Evolutionary conservation across 2,329 filamentous ascomycete genomes (phyloP), one percentile per base, ranked within the genome.

Genomic region (Fusarium compactum): DNA sequence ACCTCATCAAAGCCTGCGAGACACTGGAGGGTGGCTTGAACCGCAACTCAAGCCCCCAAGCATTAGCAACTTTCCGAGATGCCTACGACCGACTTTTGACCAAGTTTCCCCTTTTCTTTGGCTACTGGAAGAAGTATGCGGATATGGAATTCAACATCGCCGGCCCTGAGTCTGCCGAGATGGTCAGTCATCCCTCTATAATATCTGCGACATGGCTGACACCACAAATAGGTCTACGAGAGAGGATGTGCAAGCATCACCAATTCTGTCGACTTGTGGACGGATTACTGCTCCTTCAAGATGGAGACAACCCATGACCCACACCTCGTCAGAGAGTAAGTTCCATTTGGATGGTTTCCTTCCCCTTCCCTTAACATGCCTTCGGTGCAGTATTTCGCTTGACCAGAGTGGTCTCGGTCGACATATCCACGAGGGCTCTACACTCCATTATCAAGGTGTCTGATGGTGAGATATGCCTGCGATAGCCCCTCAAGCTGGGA

Each of bases 101-200:
- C 66, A 98, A 97, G 78, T 99, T 98, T 72, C 96, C 96, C 5
- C 87, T 98, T 14, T 89, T 98, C 41, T 99, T 98, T 77, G 96
- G 95, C 55, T 99, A 98, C 84, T 99, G 96, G 96, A 98, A 98
- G 85, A 98, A 98, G 80, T 99, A 98, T 86, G 96, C 96, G 77
- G 95, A 98, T 77, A 87, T 97, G 70, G 96, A 99, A 78, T 99
- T 99, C 83, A 94, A 94, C 53, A 97, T 99, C 71, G 94, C 94
- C 7, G 96, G 96, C 20, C 97, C 96, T 8, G 96, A 99, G 84
- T 95, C 95, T 45, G 96, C 96, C 57, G 96, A 98, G 81, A 97
- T 98, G 92, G 94, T 97, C 80, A 77, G 87, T 70, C 34, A n/a
- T 18, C 40, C 38, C 8, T 55, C 57, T 20, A 38, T 41, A 16